Base-by-base conservation (phyloP, 495 filamentous ascomycete species). In the Apodospora peruviana region DNA sequence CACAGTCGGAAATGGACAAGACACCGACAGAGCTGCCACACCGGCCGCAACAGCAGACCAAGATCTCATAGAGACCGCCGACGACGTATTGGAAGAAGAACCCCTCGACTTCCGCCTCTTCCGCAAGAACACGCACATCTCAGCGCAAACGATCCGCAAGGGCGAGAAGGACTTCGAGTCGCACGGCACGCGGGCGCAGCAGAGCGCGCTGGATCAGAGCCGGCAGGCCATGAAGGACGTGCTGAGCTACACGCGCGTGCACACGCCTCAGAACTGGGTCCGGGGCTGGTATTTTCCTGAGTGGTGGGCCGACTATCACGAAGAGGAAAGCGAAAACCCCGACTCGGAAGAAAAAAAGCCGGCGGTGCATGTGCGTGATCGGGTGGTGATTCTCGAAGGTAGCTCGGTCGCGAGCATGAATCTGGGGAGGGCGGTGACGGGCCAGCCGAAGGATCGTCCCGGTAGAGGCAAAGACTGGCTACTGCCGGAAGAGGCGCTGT, bases 91-190 rank as follows among this genome's bases (percentile, higher is more conserved):
- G 36, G 84, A 82, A 22, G 91, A 96, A 54, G 90, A 93, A 64
- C 19, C 84, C 3, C 90, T 91, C 61, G 91, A 97, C 69, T 96
- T 90, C 59, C 86, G 74, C 39, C 61, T 85, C 40, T 81, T 79
- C 52, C 65, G 73, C 20, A 66, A 68, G 46, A 66, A 63, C 37
- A 49, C 52, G 16, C 51, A 66, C 44, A 59, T 73, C 14, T 66
- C 66, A 5, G 66, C 70, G 19, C 70, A 70, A 60, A 63, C 68
- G 4, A 66, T 76, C 44, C 70, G 73, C 17, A 64, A 62, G 35
- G 93, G 93, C 41, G 87, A 93, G 61, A 98, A 98, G 65, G 93
- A 98, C 72, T 98, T 96, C 65, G 93, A 96, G 67, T 80, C 87
- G 12, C 88, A 97, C 65, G 88, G 85, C 48, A 97, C 93, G 12